A percentile compares a stretch with the other conserved stretches of the same genome.
Evolutionary conservation across 495 filamentous ascomycete genomes (phyloP).

Genomic region (Penicillium cinerascens): DNA sequence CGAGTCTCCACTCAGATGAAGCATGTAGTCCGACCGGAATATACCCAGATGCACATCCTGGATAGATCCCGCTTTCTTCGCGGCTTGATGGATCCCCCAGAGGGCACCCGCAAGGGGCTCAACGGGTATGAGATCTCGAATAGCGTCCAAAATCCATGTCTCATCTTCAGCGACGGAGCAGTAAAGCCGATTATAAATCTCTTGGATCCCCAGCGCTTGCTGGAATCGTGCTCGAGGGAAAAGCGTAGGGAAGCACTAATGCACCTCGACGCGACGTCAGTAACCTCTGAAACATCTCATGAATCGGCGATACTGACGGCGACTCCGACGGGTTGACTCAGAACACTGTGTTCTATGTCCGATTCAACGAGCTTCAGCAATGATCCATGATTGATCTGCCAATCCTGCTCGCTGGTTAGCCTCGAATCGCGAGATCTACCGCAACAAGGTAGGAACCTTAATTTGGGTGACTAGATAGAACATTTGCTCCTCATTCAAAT

Average conservation of each 20-base stretch:
- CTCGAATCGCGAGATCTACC: not conserved
- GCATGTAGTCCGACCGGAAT: conserved; percentile 91
- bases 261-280: not conserved
- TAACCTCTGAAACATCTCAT: not conserved
- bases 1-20: conserved; percentile 44
- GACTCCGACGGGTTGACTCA: conserved; percentile 71
- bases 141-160: conserved; percentile 54
- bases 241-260: conserved; percentile 61
- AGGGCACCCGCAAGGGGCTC: conserved; percentile 69
- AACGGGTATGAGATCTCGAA: conserved; percentile 49
- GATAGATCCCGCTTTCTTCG: conserved; percentile 57
- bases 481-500: conserved; percentile 11
- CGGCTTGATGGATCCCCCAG: conserved; percentile 69
- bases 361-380: conserved; percentile 60
- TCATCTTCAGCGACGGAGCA: conserved; percentile 71
- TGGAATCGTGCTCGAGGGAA: conserved; percentile 71
- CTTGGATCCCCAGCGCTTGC: conserved; percentile 63
- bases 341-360: conserved; percentile 55
- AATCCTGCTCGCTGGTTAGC: conserved; percentile 48
- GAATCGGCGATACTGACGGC: conserved; percentile 41
- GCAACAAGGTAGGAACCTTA: conserved; percentile 1
- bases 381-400: conserved; percentile 75
- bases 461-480: conserved; percentile 10
- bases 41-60: conserved; percentile 71
- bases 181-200: conserved; percentile 78